A percentile compares a stretch with the other conserved stretches of the same genome.
Conservation (phyloP, 176 grass and related monocot genomes). For the Ananas comosus region DNA sequence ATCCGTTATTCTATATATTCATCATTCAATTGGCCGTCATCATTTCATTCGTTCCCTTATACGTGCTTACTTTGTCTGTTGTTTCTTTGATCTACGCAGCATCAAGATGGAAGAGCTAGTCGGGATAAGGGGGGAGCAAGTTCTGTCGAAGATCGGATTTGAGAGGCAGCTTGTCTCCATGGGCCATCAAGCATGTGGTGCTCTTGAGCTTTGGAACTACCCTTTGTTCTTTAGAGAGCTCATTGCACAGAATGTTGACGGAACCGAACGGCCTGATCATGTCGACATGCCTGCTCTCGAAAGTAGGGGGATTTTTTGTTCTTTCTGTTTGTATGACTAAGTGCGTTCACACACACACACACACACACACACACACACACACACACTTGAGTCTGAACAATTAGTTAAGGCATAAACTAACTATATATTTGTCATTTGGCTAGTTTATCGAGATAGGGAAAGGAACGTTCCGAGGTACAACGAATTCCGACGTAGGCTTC, state of each 20-base stretch:
- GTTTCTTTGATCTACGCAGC: background rate
- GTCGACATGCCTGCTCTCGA: conserved; percentile 49
- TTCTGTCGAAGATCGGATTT: conserved; percentile 36
- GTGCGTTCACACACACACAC: no score
- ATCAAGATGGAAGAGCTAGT: conserved; percentile 36
- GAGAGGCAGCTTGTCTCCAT: conserved; percentile 43
- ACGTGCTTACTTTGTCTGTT: background rate
- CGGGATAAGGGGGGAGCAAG: conserved; percentile 38
- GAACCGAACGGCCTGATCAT: conserved; percentile 37
- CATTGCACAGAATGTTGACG: conserved; percentile 46
- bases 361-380: no score
- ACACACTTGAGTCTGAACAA: no score
- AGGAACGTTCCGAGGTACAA: conserved; percentile 52
- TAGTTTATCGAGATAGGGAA: conserved; percentile 54
- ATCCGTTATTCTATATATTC: background rate
- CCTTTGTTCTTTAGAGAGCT: conserved; percentile 46
- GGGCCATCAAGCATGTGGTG: conserved; percentile 59
- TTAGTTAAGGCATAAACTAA: no score
- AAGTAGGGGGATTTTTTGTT: conserved; percentile 23
- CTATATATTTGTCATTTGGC: conserved; percentile 12
- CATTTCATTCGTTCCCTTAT: background rate
- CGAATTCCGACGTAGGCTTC: conserved; percentile 30
- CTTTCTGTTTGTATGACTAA: conserved; percentile 13
- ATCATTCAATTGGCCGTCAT: background rate
- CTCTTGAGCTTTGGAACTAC: conserved; percentile 64